phyloP scores from a whole-genome alignment of 2,329 filamentous ascomycete genomes.

The Chrysoporthe austroafricana region DNA sequence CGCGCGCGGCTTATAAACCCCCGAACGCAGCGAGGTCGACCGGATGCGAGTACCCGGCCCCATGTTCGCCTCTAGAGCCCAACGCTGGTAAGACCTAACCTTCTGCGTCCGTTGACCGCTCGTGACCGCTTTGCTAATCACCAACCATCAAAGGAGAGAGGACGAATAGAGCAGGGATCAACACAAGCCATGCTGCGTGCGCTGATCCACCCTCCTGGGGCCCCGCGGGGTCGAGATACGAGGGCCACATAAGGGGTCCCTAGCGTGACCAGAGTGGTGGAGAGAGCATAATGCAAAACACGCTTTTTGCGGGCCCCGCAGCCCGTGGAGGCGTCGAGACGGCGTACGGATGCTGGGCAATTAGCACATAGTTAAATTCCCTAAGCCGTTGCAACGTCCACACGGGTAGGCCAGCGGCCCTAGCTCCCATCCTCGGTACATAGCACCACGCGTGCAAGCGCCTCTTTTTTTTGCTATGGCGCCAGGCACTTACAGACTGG shows the following conservation, averaged over 20 bases:
- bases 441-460: too few relatives aligned
- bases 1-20: constrained; percentile 6
- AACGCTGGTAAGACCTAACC: constrained; percentile 1
- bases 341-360: too few relatives aligned
- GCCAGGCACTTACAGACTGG: not conserved
- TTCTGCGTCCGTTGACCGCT: not conserved
- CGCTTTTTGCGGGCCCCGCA: too few relatives aligned
- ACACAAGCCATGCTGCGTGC: not conserved
- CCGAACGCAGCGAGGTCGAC: constrained; percentile 1
- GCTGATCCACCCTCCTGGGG: not conserved
- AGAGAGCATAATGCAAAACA: not conserved
- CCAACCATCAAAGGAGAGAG: not conserved
- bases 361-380: too few relatives aligned
- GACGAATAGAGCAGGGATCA: not conserved
- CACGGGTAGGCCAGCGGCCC: too few relatives aligned
- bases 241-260: not conserved
- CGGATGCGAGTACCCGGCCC: constrained; percentile 1
- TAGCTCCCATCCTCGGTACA: too few relatives aligned
- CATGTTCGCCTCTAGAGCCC: not conserved
- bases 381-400: too few relatives aligned
- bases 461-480: not conserved
- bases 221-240: constrained; percentile 6
- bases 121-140: constrained; percentile 2
- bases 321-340: too few relatives aligned
- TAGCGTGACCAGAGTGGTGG: not conserved